Evolutionary conservation across 805 yeast genomes (phyloP).

Genomic region (Barnettozyma botsteinii): DNA sequence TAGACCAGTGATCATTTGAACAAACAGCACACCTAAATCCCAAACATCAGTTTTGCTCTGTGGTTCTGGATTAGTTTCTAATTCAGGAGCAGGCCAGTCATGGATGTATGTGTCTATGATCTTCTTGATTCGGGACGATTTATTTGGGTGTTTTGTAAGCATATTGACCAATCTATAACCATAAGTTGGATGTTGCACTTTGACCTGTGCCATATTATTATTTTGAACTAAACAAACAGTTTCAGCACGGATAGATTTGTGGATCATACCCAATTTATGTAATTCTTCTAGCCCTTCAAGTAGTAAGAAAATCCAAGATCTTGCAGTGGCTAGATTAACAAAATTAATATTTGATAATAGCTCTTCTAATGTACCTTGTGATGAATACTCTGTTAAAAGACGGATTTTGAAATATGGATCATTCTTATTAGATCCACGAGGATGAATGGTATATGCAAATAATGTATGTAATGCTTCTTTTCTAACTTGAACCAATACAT

Average conservation of each 20-base stretch:
- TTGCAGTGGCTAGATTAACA: conserved; percentile 66
- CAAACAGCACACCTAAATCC: conserved; percentile 80
- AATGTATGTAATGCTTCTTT: conserved; percentile 65
- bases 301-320: conserved; percentile 84
- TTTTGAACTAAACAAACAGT: conserved; percentile 51
- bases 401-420: conserved; percentile 59
- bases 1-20: conserved; percentile 55
- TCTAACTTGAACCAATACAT: conserved; percentile 46
- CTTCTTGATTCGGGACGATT: conserved; percentile 16
- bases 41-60: conserved; percentile 87
- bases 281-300: conserved; percentile 79
- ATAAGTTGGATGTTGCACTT: conserved; percentile 54
- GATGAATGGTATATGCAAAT: conserved; percentile 69
- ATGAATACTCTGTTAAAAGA: conserved; percentile 59
- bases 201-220: conserved; percentile 51
- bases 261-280: conserved; percentile 81
- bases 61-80: conserved; percentile 39
- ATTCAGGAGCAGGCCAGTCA: conserved; percentile 81
- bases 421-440: conserved; percentile 29
- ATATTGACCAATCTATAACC: conserved; percentile 43
- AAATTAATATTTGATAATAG: conserved; percentile 61
- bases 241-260: conserved; percentile 58
- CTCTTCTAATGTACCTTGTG: conserved; percentile 55
- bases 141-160: conserved; percentile 34
- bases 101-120: conserved; percentile 20